Base-by-base conservation (phyloP, 2,329 filamentous ascomycete species). In the Pseudocercospora crystallina region DNA sequence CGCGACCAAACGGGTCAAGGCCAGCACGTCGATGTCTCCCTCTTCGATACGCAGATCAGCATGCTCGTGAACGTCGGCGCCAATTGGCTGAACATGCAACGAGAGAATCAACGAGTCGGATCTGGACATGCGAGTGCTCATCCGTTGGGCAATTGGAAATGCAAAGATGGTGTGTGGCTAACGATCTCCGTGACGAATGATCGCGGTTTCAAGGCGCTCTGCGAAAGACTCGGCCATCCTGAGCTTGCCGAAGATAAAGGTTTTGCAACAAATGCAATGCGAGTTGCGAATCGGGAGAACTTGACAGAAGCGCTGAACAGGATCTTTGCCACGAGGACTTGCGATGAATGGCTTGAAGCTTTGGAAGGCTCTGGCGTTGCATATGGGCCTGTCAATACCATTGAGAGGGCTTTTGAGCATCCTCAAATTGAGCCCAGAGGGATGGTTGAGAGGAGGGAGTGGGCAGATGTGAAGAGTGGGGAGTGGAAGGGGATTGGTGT, bases 111-210 rank as follows among this genome's bases (percentile, higher is more conserved):
- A 42, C 66, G 73, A 4, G 74, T 70, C 64, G 73, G 73, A 2
- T 72, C 70, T 3, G 69, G 62, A 10, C 73, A 76, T 59, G 72
- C 73, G 0, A 73, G 66, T 31, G 71, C 75, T 29, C 72, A 71
- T 11, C 73, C 73, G 0, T 76, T 74, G 39, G 65, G 73, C 38
- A 71, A 68, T 0, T 76, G 67, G 58, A 54, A 63, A 45, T 68
- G 66, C 5, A 67, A 65, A 26, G 64, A 70, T 48, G 50, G 55
- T 1, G 26, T 41, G 2, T 66, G 65, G 49, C 45, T 71, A 8
- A 62, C 65, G 5, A 56, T 64, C n/a, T 67, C 66, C 13, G 67
- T 66, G 4, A 67, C 63, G 26, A 70, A 69, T 47, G 63, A 69
- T 33, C 53, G 61, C 2, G 66, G 68, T 34, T 71, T 66, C 43